Base-by-base conservation (phyloP, 1,139 yeast genomes). In the Insectozyma bohioensis region DNA sequence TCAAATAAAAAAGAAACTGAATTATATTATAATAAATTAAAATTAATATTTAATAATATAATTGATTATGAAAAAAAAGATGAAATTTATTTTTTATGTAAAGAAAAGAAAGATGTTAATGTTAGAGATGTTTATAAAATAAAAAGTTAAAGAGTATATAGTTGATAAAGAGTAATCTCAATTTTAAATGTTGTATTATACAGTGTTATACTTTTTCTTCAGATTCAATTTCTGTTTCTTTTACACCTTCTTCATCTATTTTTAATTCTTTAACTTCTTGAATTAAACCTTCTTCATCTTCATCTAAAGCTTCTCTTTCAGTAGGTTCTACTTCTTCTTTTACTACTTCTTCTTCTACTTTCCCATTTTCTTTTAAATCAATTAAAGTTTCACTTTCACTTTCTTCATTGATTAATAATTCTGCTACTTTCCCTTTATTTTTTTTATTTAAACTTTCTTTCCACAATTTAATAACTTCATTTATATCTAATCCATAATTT, bases 41-140 rank as follows among this genome's bases (percentile, higher is more conserved):
- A 54, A n/a, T 62, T 57, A 40, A 80, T 78, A 2, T 92, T 92
- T 54, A 55, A 63, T 7, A 57, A 55, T 8, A 95, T 87, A 0
- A 52, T 57, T 8, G 43, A 32, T 18, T 53, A 57, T 46, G 34
- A 35, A 13, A 20, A 24, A 12, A 31, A 61, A 1, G 72, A 70
- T 28, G 97, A 88, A 51, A 60, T 79, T 39, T 87, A 84, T 53
- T 81, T 85, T 48, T 72, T 92, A 3, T 85, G 90, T 29, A 53
- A 63, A 21, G 64, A 66, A 8, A 79, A 77, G 49, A 63, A 38
- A 28, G 46, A 54, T 20, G 63, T 63, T 24, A 43, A 51, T 9
- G 42, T 29, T 7, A 63, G 74, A 5, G 79, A 80, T 37, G 73
- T 75, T 40, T n/a, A n/a, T n/a, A n/a, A n/a, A n/a, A n/a, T n/a